phyloP scores from a whole-genome alignment of 768 basidiomycete species.

The Austroboletus festivus region DNA sequence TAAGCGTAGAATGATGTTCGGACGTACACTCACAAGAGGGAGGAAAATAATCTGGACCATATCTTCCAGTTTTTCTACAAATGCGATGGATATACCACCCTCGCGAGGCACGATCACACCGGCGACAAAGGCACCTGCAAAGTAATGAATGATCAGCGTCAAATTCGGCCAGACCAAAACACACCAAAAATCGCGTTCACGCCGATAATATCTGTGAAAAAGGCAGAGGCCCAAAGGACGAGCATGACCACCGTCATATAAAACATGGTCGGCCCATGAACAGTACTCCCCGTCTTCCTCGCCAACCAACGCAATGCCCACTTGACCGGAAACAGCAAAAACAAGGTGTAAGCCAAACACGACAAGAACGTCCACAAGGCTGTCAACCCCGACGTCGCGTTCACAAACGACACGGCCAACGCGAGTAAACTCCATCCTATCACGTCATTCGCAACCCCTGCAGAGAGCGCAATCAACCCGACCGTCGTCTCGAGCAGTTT shows the following conservation, averaged over 20 bases:
- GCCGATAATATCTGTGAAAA: slow-evolving; percentile 94
- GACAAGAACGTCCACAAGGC: slow-evolving; percentile 83
- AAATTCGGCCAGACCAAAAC: no score
- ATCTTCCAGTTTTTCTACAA: slow-evolving; percentile 94
- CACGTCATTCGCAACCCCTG: slow-evolving; percentile 89
- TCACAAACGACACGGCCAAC: slow-evolving; percentile 87
- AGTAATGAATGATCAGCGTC: not conserved
- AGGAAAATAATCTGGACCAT: slow-evolving; percentile 89
- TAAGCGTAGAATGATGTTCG: not conserved
- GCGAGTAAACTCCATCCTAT: slow-evolving; percentile 89
- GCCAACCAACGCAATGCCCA: slow-evolving; percentile 68
- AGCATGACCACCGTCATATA: slow-evolving; percentile 88
- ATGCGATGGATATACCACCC: slow-evolving; percentile 75
- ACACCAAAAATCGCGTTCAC: slow-evolving; percentile 88
- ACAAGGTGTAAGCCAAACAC: slow-evolving; percentile 76
- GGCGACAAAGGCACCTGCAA: slow-evolving; percentile 72
- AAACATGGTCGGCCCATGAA: slow-evolving; percentile 78
- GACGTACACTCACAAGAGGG: slow-evolving; percentile 61
- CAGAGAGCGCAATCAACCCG: slow-evolving; percentile 88
- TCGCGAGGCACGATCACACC: slow-evolving; percentile 85
- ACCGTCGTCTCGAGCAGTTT: slow-evolving; percentile 91
- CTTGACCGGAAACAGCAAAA: slow-evolving; percentile 70
- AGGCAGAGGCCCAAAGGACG: slow-evolving; percentile 80
- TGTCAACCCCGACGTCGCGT: slow-evolving; percentile 76
- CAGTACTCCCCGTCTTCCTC: slow-evolving; percentile 70